Evolutionary conservation across 768 basidiomycete genomes (phyloP).

Genomic region (Boletus huronensis): DNA sequence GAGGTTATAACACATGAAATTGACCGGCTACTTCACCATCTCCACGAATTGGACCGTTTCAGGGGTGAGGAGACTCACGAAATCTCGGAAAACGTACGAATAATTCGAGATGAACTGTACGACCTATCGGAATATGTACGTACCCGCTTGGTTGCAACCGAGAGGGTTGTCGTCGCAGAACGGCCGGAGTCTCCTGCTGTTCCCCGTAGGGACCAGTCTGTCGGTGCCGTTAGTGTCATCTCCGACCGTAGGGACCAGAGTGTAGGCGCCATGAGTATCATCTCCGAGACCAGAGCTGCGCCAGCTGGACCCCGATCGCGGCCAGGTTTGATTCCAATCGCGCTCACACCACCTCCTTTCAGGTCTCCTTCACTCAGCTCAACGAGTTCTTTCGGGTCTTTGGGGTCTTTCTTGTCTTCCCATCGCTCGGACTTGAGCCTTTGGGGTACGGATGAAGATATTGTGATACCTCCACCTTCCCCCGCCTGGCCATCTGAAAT

Average conservation of each 20-base stretch:
- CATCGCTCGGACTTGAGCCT: constrained; percentile 67
- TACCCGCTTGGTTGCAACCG: constrained; percentile 30
- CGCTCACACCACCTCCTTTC: constrained; percentile 43
- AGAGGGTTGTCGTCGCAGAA: constrained; percentile 14
- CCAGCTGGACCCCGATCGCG: constrained; percentile 27
- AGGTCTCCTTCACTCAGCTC: constrained; percentile 41
- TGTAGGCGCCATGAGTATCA: constrained; percentile 43
- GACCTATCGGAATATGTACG: constrained; percentile 59
- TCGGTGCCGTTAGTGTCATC: constrained; percentile 41
- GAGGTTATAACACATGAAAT: constrained; percentile 51
- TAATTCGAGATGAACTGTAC: constrained; percentile 65
- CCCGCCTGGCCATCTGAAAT: constrained; percentile 36
- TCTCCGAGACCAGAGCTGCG: constrained; percentile 32
- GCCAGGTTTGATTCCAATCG: constrained; percentile 29
- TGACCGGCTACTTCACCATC: constrained; percentile 46
- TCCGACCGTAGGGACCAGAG: constrained; percentile 41
- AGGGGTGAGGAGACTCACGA: constrained; percentile 64
- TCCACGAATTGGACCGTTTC: constrained; percentile 62
- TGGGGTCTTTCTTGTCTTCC: constrained; percentile 47
- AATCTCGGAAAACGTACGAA: constrained; percentile 61
- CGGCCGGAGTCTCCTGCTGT: constrained; percentile 16
- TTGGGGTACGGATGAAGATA: constrained; percentile 36
- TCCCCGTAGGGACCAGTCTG: constrained; percentile 38
- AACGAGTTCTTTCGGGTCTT: constrained; percentile 34
- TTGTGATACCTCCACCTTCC: constrained; percentile 27